Percentiles rank a stretch among this genome's conserved stretches.
Conservation (phyloP, 1,284 basidiomycete genomes). For the Ceratobasidium sp. region DNA sequence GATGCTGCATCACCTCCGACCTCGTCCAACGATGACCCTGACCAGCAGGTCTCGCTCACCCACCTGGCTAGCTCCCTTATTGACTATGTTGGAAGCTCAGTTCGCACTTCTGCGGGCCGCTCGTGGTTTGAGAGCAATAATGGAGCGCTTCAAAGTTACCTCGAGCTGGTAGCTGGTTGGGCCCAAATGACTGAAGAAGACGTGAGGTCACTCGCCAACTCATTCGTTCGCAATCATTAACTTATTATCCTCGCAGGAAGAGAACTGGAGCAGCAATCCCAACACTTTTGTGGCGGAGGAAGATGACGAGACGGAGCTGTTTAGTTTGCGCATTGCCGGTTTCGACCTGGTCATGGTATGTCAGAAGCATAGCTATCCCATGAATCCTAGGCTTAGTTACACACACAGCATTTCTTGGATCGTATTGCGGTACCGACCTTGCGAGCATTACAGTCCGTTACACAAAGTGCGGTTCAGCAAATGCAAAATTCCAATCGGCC, state of each 20-base stretch:
- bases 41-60: slow-evolving; percentile 74
- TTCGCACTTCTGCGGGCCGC: slow-evolving; percentile 70
- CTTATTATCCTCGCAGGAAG: slow-evolving; percentile 67
- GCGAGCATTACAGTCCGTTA: slow-evolving; percentile 66
- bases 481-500: slow-evolving; percentile 61
- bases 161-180: slow-evolving; percentile 74
- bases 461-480: slow-evolving; percentile 66
- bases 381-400: slow-evolving; percentile 31
- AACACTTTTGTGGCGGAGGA: slow-evolving; percentile 95
- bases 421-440: slow-evolving; percentile 69
- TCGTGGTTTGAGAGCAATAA: slow-evolving; percentile 69
- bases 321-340: slow-evolving; percentile 84
- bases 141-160: slow-evolving; percentile 61
- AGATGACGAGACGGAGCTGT: slow-evolving; percentile 87
- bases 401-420: slow-evolving; percentile 67
- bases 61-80: slow-evolving; percentile 81
- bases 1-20: slow-evolving; percentile 62
- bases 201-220: slow-evolving; percentile 60
- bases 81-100: slow-evolving; percentile 78
- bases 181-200: slow-evolving; percentile 91
- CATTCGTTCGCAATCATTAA: not conserved
- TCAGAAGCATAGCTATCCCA: not conserved
- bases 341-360: slow-evolving; percentile 85
- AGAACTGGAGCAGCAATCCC: slow-evolving; percentile 88
- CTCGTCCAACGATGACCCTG: slow-evolving; percentile 73